Base-by-base conservation (phyloP, 805 yeast species). In the Saturnispora halmiae region DNA sequence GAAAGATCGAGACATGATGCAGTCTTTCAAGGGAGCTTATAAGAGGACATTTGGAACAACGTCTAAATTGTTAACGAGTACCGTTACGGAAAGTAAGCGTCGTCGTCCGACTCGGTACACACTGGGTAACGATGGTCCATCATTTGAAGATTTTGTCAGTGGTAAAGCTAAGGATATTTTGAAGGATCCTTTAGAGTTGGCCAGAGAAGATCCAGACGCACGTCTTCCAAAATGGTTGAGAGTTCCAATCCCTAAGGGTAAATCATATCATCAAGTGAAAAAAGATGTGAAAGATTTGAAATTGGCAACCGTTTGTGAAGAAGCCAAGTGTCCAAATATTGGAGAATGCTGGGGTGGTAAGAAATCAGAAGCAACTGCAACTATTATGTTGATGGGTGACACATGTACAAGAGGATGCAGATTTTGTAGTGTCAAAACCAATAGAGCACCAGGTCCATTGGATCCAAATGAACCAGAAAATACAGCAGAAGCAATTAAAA, bases 301-400 rank as follows among this genome's bases (percentile, higher is more conserved):
- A 48, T 67, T 92, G 38, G 82, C 95, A 28, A 92, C 99, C 0
- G 99, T 92, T 24, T 92, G 99, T 64, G 97, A 92, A 62, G 98
- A 92, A 56, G 98, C 98, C 4, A 81, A 92, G 56, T 92, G 99
- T 64, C 99, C 99, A n/a, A 92, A 92, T 60, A 92, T 92, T 47
- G 96, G 97, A 39, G 99, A 92, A 60, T 92, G 99, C 63, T 92
- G 99, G 99, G 97, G 98, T 42, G 98, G 98, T 24, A 76, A 79
- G 53, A 81, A 88, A 59, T 76, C 90, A 6, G 90, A 86, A 48
- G 96, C 98, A 3, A 86, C 96, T 6, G 95, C 95, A 5, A 92
- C 99, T 2, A 92, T 92, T 51, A 92, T 92, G 99, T 69, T 92
- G 44, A 72, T 92, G 73, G 99, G 99, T 46, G 99, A 92, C 54